Evolutionary conservation across 257 asterid genomes (phyloP), one percentile per base, ranked within the genome.

Genomic region (Nicotiana tabacum): DNA sequence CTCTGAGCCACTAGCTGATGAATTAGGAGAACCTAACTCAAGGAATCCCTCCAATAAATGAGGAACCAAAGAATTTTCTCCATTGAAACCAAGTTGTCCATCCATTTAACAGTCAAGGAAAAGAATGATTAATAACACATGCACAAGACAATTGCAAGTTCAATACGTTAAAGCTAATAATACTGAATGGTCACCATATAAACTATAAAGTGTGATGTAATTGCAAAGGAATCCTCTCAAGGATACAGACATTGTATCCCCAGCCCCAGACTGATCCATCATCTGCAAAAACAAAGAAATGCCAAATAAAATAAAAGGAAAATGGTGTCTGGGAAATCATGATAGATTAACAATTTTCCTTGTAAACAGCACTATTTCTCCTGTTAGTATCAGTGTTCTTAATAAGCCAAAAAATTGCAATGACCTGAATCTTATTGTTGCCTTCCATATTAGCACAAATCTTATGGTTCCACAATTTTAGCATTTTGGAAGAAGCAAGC

Each of bases 201-300:
- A 62, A 82, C 17, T 27, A 68, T 46, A 17, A 62, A 81, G 17
- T 32, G 56, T 35, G 18, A 66, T 61, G 2, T 37, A 83, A 60
- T 21, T 53, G 27, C 32, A 65, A 78, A 83, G 4, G 29, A 74
- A 6, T 10, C 33, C 60, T 81, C 66, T 67, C 65, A 87, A 92
- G 99, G 98, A 95, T 95, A 95, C 98, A 95, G 46, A 81, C 72
- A 82, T 92, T 94, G 82, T 92, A 91, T 80, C 99, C 98, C 99
- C 99, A 94, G 61, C 94, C 97, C 97, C 97, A 94, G 33, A 95
- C 84, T 33, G 95, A 90, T 89, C 99, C 99, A 89, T 94, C 97
- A 90, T 94, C 98, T 95, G 97, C 87, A 78, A 88, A 79, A 65
- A 87, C 65, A 83, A 66, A 84, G 77, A 82, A 83, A 84, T 16